phyloP scores from a whole-genome alignment of 2,329 filamentous ascomycete species.

The Clarireedia sp. region DNA sequence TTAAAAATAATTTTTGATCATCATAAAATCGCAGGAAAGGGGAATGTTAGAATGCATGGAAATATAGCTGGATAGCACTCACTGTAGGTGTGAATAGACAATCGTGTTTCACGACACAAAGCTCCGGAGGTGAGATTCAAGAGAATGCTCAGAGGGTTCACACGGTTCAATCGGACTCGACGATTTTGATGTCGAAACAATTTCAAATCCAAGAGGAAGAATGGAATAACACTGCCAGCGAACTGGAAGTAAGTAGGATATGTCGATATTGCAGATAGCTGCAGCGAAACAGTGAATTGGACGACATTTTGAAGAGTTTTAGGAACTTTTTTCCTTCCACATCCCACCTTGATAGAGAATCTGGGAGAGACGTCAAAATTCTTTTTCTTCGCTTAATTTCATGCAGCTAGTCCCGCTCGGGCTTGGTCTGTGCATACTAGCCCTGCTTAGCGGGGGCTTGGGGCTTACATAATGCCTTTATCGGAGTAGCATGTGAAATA shows the following conservation, averaged over 20 bases:
- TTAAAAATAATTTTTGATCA: slow-evolving; percentile 20
- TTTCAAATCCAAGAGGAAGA: background rate
- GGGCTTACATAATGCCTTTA: no score
- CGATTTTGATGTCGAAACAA: background rate
- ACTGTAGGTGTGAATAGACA: background rate
- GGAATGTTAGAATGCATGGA: background rate
- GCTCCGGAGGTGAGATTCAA: background rate
- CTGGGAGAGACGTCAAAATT: background rate
- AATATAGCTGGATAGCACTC: background rate
- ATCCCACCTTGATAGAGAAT: slow-evolving; percentile 3
- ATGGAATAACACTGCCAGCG: background rate
- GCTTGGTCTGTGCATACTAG: no score
- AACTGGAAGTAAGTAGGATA: background rate
- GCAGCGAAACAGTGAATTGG: background rate
- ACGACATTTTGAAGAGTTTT: slow-evolving; percentile 10
- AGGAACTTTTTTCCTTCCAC: slow-evolving; percentile 1
- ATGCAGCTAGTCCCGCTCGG: no score
- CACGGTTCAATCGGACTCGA: no score
- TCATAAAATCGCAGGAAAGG: slow-evolving; percentile 15
- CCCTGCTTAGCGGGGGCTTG: no score
- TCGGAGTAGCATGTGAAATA: no score
- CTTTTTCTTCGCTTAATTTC: no score
- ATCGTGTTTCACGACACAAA: background rate
- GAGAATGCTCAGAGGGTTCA: background rate
- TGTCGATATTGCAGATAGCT: background rate